Base-by-base conservation (phyloP, 1,139 yeast genomes). In the Zygotorulaspora mrakii region DNA sequence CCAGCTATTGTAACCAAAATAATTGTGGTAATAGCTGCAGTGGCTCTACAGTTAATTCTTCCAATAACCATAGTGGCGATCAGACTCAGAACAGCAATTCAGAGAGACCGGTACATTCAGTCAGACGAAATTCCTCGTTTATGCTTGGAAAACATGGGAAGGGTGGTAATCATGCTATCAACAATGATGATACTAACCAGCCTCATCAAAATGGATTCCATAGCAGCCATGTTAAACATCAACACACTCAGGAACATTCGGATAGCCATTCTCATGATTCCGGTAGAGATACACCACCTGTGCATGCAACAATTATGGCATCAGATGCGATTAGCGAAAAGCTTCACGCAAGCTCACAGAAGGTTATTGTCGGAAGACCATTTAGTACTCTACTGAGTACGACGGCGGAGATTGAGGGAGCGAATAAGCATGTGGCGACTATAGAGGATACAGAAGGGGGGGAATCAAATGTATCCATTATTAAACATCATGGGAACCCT, bases 321-420 rank as follows among this genome's bases (percentile, higher is more conserved):
- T 42, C 60, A 2, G 59, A 53, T 36, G 39, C 48, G 14, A 41
- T 49, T 3, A 52, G 55, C 4, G 62, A 56, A 39, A 57, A 50
- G 40, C 40, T 59, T 16, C 63, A 59, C 41, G 55, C 50, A 17
- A 52, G 48, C 18, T 50, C 54, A 29, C 48, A 48, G 27, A 47
- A 45, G 12, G 47, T 57, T 14, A 45, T 59, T 30, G 62, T 59
- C 4, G 63, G 63, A 6, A 48, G 62, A 31, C 38, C 46, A 3
- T 36, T 17, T 3, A 3, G 5, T 3, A 11, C 11, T 24, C 7
- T 14, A 16, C 9, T 16, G 4, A 16, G 26, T 20, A 21, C 30
- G 11, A 31, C 17, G 4, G 22, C 28, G 8, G 32, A 23, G 8
- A 16, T 12, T n/a, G 31, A 23, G 4, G 12, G 31, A 7, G 6